A percentile compares a stretch with the other conserved stretches of the same genome.
Evolutionary conservation across 768 basidiomycete species (phyloP).

Genomic region (Panus rudis): DNA sequence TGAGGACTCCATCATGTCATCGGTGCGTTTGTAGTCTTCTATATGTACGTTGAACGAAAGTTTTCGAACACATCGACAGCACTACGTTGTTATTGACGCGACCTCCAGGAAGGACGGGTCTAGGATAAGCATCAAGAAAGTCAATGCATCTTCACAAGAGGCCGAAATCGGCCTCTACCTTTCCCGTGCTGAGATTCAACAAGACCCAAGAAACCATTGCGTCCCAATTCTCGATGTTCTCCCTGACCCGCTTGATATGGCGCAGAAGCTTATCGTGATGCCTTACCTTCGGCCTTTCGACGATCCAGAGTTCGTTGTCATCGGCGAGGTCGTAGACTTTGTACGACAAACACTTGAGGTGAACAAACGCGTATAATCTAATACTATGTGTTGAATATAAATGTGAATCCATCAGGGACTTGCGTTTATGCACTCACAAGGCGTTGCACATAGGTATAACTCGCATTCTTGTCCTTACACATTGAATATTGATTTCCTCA

Average conservation of each 20-base stretch:
- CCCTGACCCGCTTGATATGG: constrained; percentile 9
- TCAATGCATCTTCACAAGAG: constrained; percentile 17
- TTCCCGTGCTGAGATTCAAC: constrained; percentile 10
- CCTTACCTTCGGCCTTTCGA: constrained; percentile 20
- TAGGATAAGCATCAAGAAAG: constrained; percentile 11
- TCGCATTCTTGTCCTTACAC: constrained; percentile 21
- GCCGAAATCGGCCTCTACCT: constrained; percentile 14
- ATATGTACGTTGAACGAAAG: neutral
- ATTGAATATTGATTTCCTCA: no score
- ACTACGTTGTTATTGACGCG: constrained; percentile 13
- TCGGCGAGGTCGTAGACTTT: constrained; percentile 10
- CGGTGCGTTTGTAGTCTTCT: neutral
- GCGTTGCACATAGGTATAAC: constrained; percentile 14
- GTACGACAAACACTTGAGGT: constrained; percentile 4
- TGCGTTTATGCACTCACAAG: constrained; percentile 9
- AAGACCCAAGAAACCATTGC: constrained; percentile 16
- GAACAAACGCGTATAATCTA: neutral
- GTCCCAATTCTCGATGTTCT: constrained; percentile 17
- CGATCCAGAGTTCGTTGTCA: constrained; percentile 16
- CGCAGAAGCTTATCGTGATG: constrained; percentile 17
- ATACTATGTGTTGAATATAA: neutral
- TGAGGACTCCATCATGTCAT: constrained; percentile 13
- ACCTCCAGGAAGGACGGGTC: neutral
- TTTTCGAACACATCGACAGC: neutral
- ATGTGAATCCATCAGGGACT: constrained; percentile 12